Percentiles rank a stretch among this genome's conserved stretches.
These are phyloP conservation scores for Cyphellophora europaea DNA, from an alignment of 2,329 filamentous ascomycete species.

Conservation along the genomic window DNA sequence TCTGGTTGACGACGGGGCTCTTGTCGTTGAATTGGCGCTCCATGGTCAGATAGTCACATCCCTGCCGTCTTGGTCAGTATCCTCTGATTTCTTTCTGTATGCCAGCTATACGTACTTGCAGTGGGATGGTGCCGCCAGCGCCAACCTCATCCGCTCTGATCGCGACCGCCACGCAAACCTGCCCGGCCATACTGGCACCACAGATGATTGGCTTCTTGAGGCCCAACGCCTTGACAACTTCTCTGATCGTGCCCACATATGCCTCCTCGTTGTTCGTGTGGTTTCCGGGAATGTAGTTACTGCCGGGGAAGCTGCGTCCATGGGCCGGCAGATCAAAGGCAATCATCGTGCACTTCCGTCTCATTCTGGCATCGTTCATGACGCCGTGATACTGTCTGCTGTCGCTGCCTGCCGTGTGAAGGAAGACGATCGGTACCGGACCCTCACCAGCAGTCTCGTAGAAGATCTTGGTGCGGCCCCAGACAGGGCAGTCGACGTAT, in stretches of 20 bases:
- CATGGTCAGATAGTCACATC: conserved; percentile 23
- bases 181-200: conserved; percentile 42
- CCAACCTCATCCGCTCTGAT: conserved; percentile 38
- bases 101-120: no score
- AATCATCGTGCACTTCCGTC: conserved; percentile 39
- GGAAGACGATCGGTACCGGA: conserved; percentile 35
- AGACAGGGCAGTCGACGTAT: conserved; percentile 36
- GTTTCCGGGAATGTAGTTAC: conserved; percentile 31
- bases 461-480: conserved; percentile 41
- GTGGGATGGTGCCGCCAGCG: conserved; percentile 35
- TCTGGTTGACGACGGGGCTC: conserved; percentile 38
- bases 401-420: conserved; percentile 39
- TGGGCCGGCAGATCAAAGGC: conserved; percentile 43
- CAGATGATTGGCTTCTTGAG: conserved; percentile 39
- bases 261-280: conserved; percentile 40
- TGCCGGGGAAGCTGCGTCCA: conserved; percentile 37
- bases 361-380: conserved; percentile 39
- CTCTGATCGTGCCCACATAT: conserved; percentile 36
- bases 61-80: no score
- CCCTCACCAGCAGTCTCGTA: conserved; percentile 40
- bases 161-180: conserved; percentile 39
- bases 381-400: conserved; percentile 42
- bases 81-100: no score
- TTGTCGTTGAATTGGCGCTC: conserved; percentile 35
- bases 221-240: conserved; percentile 34